A percentile compares a stretch with the other conserved stretches of the same genome.
Conservation (phyloP, 177 flowering plant species). For the Vitis hybrid region DNA sequence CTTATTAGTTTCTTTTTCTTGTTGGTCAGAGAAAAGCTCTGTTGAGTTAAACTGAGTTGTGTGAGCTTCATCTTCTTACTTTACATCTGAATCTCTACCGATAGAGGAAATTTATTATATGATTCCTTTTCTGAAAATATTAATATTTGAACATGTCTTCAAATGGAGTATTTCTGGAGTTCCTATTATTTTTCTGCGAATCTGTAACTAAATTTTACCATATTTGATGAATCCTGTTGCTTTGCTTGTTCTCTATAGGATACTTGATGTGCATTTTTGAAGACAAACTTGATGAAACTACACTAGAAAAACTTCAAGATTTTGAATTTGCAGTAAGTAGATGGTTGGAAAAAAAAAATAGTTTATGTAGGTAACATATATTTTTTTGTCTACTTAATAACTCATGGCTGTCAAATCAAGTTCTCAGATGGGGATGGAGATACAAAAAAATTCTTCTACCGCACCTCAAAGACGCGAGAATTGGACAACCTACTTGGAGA, state of each 20-base stretch:
- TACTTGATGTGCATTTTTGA: conserved; percentile 83
- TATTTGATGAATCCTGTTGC: background rate
- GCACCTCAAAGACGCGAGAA: conserved; percentile 82
- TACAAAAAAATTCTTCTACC: conserved; percentile 66
- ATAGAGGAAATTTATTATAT: no score
- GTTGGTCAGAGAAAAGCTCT: no score
- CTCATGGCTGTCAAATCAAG: conserved; percentile 29
- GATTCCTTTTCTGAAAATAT: no score
- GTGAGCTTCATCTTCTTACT: no score
- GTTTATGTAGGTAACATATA: background rate
- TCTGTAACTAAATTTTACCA: no score
- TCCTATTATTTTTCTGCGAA: no score
- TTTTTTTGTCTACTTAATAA: conserved; percentile 5
- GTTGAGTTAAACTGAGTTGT: no score
- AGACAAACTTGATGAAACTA: conserved; percentile 59
- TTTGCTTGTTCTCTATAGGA: conserved; percentile 40
- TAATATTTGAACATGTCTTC: no score
- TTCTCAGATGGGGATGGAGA: conserved; percentile 79
- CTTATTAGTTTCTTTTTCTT: no score
- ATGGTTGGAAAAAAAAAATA: conserved; percentile 3
- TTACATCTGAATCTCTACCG: no score
- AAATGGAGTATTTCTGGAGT: no score
- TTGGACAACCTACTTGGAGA: conserved; percentile 87
- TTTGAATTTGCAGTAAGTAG: conserved; percentile 81
- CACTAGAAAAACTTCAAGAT: conserved; percentile 56